These are phyloP conservation scores for Solanum appendiculatum DNA, from an alignment of 257 asterid species.

Conservation along the genomic window DNA sequence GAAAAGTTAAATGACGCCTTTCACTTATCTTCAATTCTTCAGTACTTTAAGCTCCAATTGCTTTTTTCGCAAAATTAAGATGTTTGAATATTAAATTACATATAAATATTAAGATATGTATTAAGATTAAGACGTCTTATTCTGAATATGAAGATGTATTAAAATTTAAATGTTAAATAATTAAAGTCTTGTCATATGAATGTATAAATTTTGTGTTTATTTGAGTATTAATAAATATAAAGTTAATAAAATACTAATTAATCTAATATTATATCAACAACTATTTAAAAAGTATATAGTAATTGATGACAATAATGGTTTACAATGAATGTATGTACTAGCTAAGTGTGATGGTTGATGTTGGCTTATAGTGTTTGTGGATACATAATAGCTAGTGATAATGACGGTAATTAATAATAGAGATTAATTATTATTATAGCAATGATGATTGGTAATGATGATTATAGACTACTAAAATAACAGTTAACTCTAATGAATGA, in stretches of 20 bases:
- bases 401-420: background rate
- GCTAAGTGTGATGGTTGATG: background rate
- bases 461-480: background rate
- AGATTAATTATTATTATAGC: background rate
- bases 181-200: background rate
- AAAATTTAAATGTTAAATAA: background rate
- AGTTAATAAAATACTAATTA: too few relatives aligned
- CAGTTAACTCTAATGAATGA: background rate
- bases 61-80: background rate
- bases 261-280: background rate
- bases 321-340: background rate
- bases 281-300: background rate
- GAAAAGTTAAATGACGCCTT: too few relatives aligned
- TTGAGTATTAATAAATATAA: background rate
- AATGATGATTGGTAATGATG: background rate
- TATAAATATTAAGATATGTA: background rate
- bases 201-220: too few relatives aligned
- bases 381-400: background rate
- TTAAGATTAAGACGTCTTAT: too few relatives aligned
- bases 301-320: background rate
- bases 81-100: background rate
- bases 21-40: too few relatives aligned
- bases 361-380: too few relatives aligned
- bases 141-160: background rate
- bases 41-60: too few relatives aligned